A percentile compares a stretch with the other conserved stretches of the same genome.
phyloP scores from a whole-genome alignment of 139 green algal genomes.

The Ettlia oleoabundans region DNA sequence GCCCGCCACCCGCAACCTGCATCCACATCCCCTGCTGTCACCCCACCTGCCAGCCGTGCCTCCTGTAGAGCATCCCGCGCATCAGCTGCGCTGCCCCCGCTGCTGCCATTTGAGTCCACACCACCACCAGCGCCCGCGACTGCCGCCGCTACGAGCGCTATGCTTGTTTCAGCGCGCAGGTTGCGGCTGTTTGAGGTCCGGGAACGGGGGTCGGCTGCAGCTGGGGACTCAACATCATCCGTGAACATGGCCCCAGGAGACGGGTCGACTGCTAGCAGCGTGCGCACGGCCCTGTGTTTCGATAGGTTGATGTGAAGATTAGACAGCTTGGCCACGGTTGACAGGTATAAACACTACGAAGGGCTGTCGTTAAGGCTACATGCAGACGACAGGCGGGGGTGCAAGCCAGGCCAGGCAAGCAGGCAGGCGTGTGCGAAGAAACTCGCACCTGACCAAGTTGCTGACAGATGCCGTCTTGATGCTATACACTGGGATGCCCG shows the following conservation, averaged over 20 bases:
- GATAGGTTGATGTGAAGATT: not conserved
- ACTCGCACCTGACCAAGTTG: slow-evolving; percentile 54
- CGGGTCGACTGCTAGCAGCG: slow-evolving; percentile 73
- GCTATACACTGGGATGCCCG: slow-evolving; percentile 70
- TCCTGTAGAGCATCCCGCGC: slow-evolving; percentile 67
- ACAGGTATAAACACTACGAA: not conserved
- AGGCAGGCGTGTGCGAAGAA: too few relatives aligned
- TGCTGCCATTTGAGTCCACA: not conserved
- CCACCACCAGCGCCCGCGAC: not conserved
- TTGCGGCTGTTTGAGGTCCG: slow-evolving; percentile 19
- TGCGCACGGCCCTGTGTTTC: slow-evolving; percentile 57
- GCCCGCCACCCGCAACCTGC: too few relatives aligned
- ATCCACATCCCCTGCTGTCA: not conserved
- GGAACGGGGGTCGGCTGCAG: slow-evolving; percentile 10
- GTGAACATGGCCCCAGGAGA: slow-evolving; percentile 51
- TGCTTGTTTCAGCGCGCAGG: slow-evolving; percentile 16
- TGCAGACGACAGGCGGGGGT: not conserved
- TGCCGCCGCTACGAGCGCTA: not conserved
- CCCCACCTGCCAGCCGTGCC: slow-evolving; percentile 49
- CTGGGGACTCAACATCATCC: slow-evolving; percentile 1
- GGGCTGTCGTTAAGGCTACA: too few relatives aligned
- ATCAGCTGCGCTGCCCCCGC: not conserved
- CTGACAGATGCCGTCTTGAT: slow-evolving; percentile 58
- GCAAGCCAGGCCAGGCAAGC: not conserved
- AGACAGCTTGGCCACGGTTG: not conserved